A percentile compares a stretch with the other conserved stretches of the same genome.
Evolutionary conservation across 192 early-diverging fungal genomes (phyloP).

Genomic region (Lobosporangium transversale): DNA sequence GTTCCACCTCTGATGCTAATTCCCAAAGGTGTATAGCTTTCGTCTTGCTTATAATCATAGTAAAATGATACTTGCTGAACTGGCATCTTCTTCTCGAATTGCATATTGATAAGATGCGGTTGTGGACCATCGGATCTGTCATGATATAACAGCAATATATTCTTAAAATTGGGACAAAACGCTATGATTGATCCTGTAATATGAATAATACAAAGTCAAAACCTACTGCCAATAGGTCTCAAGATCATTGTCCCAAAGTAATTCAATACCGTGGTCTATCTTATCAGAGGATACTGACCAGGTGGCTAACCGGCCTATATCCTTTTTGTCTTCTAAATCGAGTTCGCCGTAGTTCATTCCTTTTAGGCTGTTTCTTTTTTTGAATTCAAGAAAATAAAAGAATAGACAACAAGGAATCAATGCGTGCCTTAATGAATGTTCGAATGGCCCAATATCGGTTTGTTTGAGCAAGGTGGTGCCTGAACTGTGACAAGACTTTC

Average conservation of each 20-base stretch:
- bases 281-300: constrained; percentile 79
- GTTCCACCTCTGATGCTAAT: constrained; percentile 77
- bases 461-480: too few relatives aligned
- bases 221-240: constrained; percentile 88
- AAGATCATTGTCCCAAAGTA: constrained; percentile 71
- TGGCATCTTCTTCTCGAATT: constrained; percentile 70
- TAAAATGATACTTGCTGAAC: constrained; percentile 71
- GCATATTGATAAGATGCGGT: constrained; percentile 80
- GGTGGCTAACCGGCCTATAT: constrained; percentile 68
- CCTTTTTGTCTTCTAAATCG: constrained; percentile 54
- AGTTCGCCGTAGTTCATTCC: constrained; percentile 24
- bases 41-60: constrained; percentile 81
- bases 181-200: too few relatives aligned
- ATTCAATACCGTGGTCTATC: constrained; percentile 66
- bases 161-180: too few relatives aligned
- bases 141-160: too few relatives aligned
- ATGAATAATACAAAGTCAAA: too few relatives aligned
- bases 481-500: not conserved
- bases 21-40: constrained; percentile 80
- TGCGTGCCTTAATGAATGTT: too few relatives aligned
- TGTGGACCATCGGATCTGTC: constrained; percentile 75
- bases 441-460: too few relatives aligned
- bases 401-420: too few relatives aligned
- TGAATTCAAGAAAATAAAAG: too few relatives aligned
- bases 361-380: not conserved